phyloP scores from a whole-genome alignment of 371 early-diverging fungal genomes.

The Saksenaea oblongispora region DNA sequence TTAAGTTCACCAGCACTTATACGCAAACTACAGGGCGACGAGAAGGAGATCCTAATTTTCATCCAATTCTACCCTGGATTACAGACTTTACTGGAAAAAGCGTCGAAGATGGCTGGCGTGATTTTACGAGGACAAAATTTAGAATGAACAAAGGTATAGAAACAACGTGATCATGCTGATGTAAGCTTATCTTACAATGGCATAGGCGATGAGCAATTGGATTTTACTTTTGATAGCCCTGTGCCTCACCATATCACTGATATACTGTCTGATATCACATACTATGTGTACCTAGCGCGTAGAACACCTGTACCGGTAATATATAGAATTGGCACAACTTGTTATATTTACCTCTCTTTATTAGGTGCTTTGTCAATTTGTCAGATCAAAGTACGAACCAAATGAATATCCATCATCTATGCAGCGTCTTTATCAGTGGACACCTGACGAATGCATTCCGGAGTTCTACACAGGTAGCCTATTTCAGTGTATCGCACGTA shows the following conservation, averaged over 20 bases:
- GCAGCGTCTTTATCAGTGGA: slow-evolving; percentile 67
- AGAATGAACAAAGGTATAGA: slow-evolving; percentile 63
- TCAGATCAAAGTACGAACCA: slow-evolving; percentile 70
- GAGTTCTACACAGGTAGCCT: slow-evolving; percentile 66
- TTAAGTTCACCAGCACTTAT: not conserved
- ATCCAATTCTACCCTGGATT: slow-evolving; percentile 77
- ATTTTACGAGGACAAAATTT: slow-evolving; percentile 69
- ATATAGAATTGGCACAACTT: not conserved
- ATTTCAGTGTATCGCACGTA: not conserved
- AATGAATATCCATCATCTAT: slow-evolving; percentile 71
- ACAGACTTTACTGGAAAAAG: slow-evolving; percentile 64
- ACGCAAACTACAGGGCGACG: slow-evolving; percentile 48
- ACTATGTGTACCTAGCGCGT: slow-evolving; percentile 69
- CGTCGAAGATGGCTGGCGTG: slow-evolving; percentile 62
- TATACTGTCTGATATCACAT: slow-evolving; percentile 71
- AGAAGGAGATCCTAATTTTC: slow-evolving; percentile 69
- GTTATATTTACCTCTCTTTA: not conserved
- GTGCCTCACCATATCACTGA: slow-evolving; percentile 76
- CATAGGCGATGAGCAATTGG: slow-evolving; percentile 69
- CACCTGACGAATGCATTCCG: slow-evolving; percentile 78
- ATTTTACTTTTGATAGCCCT: slow-evolving; percentile 69
- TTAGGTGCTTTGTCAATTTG: slow-evolving; percentile 66
- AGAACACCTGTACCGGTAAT: slow-evolving; percentile 64
- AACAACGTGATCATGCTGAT: not conserved
- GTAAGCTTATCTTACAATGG: not conserved